Evolutionary conservation across 164 flowering plant species (phyloP).

Genomic region (Protea cynaroides): DNA sequence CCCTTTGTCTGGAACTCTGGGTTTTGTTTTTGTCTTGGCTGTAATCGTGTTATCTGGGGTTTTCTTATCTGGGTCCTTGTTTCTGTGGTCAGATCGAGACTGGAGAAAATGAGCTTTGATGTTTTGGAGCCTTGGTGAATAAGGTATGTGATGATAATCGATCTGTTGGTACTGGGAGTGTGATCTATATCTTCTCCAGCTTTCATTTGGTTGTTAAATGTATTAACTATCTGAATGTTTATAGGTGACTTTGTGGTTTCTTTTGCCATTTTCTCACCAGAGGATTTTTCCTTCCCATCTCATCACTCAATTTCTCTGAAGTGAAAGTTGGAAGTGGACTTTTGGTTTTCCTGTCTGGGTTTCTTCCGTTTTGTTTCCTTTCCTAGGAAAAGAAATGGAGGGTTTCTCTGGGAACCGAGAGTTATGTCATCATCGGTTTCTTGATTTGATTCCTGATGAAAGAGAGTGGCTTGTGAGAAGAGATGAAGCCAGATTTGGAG

Average conservation of each 20-base stretch:
- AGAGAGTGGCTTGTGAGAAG: slow-evolving; percentile 36
- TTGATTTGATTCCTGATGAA: slow-evolving; percentile 49
- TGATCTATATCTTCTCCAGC: slow-evolving; percentile 6
- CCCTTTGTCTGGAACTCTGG: neutral
- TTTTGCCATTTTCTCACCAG: neutral
- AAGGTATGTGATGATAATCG: neutral
- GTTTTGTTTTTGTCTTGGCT: slow-evolving; percentile 1
- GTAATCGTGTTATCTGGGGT: slow-evolving; percentile 7
- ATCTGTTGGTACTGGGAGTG: neutral
- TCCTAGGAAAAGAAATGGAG: slow-evolving; percentile 27
- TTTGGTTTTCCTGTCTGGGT: slow-evolving; percentile 2
- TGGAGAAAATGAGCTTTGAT: neutral
- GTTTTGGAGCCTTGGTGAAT: neutral
- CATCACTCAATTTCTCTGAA: neutral
- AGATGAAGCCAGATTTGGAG: slow-evolving; percentile 23
- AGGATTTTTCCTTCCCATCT: neutral
- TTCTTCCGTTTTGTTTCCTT: neutral
- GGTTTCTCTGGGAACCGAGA: slow-evolving; percentile 33
- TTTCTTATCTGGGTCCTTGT: neutral
- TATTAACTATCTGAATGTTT: no score
- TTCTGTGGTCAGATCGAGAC: neutral
- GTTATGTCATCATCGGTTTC: slow-evolving; percentile 39
- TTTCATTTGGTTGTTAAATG: neutral
- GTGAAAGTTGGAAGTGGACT: slow-evolving; percentile 1
- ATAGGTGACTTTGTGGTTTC: neutral